Evolutionary conservation across 495 filamentous ascomycete genomes (phyloP), one percentile per base, ranked within the genome.

Genomic region (Trypethelium eluteriae): DNA sequence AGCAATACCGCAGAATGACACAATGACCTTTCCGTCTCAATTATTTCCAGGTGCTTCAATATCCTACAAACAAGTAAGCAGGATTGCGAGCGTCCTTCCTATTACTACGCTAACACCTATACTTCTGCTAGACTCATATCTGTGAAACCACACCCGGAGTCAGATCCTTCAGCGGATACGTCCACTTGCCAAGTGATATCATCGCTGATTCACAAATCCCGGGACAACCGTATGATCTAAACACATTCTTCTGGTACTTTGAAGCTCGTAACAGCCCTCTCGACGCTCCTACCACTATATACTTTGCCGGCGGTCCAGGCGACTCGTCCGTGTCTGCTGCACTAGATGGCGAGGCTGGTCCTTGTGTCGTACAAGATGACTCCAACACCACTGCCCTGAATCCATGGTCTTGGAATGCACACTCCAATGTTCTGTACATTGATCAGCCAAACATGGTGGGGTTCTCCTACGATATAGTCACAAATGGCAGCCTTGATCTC

Each of bases 271-370:
- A 76, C 25, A 70, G 74, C 64, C 78, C 79, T 5, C 49, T 70
- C 35, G 72, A 70, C 2, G 79, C 79, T 2, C 79, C 79, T 3
- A 67, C 76, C 32, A 74, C 76, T 7, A 69, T 79, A 3, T 89
- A 84, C 82, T 78, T 89, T 70, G 86, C 86, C 76, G 86, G 86
- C 65, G 86, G 86, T 4, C 84, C 86, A 12, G 86, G 53, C 66
- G 44, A 63, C 10, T 62, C 59, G 3, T 66, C 64, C 9, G 47
- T 70, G 25, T 56, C 32, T 16, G 59, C 49, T 18, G 59, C 44
- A 3, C n/a, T 41, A 2, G 68, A 70, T 36, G 65, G 65, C 34
- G 53, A 59, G 36, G 18, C 25, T 18, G 73, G 73, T 2, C 73
- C 73, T 35, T 75, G 73, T 56, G 39, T 39, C 39, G 62, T 75